Evolutionary conservation across 305 asterid genomes (phyloP).

Genomic region (Fraxinus ornus): DNA sequence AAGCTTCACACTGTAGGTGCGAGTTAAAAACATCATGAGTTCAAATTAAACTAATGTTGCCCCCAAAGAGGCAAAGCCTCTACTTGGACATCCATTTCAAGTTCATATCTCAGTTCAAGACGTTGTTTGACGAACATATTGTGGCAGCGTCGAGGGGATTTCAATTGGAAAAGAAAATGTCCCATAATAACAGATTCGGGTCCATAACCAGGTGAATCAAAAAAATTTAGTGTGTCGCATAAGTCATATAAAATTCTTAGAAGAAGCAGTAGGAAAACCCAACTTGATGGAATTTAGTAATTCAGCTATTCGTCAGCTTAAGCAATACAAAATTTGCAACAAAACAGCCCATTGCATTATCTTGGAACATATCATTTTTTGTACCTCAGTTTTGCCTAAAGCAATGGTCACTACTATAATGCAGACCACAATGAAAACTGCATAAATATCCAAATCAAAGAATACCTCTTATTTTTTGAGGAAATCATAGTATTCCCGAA

Average conservation of each 20-base stretch:
- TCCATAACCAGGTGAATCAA: too few species aligned
- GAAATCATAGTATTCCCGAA: neutral
- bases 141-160: too few species aligned
- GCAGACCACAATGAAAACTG: neutral
- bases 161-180: too few species aligned
- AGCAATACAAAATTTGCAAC: neutral
- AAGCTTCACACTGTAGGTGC: neutral
- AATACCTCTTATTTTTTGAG: neutral
- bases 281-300: neutral
- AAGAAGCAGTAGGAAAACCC: neutral
- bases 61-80: too few species aligned
- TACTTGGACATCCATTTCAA: too few species aligned
- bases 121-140: too few species aligned
- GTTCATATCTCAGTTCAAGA: too few species aligned
- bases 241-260: neutral
- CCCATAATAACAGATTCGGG: too few species aligned
- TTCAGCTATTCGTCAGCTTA: neutral
- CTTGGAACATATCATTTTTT: neutral
- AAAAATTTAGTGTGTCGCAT: neutral
- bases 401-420: neutral
- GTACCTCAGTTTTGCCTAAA: neutral
- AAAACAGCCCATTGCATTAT: neutral
- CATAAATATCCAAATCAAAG: neutral
- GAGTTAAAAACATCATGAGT: neutral
- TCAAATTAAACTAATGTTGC: neutral